Evolutionary conservation across 192 early-diverging fungal species (phyloP).

Genomic region (Coemansia sp.): DNA sequence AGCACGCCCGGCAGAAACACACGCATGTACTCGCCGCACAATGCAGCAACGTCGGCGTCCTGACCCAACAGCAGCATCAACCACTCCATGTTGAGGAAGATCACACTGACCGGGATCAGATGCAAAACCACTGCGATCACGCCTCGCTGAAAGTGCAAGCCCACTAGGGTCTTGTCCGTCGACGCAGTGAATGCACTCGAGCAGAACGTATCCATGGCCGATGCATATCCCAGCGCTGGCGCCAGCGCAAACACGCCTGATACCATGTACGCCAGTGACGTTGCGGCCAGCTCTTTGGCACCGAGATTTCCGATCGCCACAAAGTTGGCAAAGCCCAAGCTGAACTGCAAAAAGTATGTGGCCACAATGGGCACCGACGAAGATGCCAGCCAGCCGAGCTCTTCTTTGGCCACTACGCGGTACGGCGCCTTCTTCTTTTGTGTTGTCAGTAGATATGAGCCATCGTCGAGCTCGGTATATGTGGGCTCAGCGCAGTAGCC

Average conservation of each 20-base stretch:
- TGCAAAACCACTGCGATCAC: constrained; percentile 71
- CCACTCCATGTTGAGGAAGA: constrained; percentile 72
- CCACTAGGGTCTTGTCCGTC: constrained; percentile 61
- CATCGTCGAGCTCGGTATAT: constrained; percentile 4
- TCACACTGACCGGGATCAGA: constrained; percentile 68
- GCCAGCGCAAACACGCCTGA: constrained; percentile 55
- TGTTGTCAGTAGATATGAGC: constrained; percentile 10
- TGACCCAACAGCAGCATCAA: constrained; percentile 76
- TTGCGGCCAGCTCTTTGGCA: constrained; percentile 63
- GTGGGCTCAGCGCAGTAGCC: constrained; percentile 1
- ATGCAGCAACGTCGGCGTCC: constrained; percentile 65
- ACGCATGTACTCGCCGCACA: constrained; percentile 62
- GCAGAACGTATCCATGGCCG: constrained; percentile 73
- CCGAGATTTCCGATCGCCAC: constrained; percentile 64
- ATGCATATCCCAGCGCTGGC: constrained; percentile 62
- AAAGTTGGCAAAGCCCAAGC: constrained; percentile 63
- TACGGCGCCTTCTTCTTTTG: constrained; percentile 24
- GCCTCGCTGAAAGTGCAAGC: constrained; percentile 73
- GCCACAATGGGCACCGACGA: constrained; percentile 56
- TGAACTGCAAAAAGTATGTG: constrained; percentile 67
- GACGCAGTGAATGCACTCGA: constrained; percentile 67
- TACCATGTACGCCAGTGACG: constrained; percentile 61
- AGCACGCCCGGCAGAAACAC: constrained; percentile 72
- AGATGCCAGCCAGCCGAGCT: constrained; percentile 33
- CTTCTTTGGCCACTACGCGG: constrained; percentile 18